Conservation (phyloP, 1,284 basidiomycete genomes). For the Sporisorium reilianum region DNA sequence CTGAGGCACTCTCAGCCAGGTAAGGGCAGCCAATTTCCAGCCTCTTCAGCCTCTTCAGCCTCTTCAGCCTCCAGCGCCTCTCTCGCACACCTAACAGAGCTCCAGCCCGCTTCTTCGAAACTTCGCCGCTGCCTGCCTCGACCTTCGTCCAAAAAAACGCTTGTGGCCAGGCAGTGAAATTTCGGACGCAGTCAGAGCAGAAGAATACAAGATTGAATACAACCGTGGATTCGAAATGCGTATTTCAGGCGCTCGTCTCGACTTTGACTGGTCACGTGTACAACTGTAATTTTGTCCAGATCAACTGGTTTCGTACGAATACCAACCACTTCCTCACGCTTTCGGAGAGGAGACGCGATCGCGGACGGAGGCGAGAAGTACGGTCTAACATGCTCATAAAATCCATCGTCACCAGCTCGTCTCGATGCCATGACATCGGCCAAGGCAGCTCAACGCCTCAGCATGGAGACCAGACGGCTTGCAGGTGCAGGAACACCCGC, state of each 20-base stretch:
- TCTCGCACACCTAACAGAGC: not conserved
- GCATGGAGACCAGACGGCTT: not conserved
- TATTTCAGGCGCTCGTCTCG: not conserved
- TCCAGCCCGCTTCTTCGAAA: not conserved
- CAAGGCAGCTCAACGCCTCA: not conserved
- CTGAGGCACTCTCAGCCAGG: not conserved
- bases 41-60: not conserved
- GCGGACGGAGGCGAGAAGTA: no score
- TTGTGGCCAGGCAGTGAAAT: not conserved
- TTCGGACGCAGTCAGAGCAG: not conserved
- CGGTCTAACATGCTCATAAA: not conserved
- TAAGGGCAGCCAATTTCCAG: not conserved
- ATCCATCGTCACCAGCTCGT: not conserved
- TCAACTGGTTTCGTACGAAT: not conserved
- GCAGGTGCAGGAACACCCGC: not conserved
- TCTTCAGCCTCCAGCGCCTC: not conserved
- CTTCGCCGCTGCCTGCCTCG: not conserved
- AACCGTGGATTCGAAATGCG: not conserved
- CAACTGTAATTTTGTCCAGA: slow-evolving; percentile 8
- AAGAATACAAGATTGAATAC: not conserved
- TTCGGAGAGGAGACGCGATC: not conserved
- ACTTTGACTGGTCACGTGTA: slow-evolving; percentile 15
- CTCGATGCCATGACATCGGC: not conserved
- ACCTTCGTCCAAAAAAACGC: not conserved
- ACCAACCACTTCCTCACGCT: not conserved